Percentiles rank a stretch among this genome's conserved stretches.
phyloP scores from a whole-genome alignment of 2,329 filamentous ascomycete genomes.

The Calonectria pteridis region DNA sequence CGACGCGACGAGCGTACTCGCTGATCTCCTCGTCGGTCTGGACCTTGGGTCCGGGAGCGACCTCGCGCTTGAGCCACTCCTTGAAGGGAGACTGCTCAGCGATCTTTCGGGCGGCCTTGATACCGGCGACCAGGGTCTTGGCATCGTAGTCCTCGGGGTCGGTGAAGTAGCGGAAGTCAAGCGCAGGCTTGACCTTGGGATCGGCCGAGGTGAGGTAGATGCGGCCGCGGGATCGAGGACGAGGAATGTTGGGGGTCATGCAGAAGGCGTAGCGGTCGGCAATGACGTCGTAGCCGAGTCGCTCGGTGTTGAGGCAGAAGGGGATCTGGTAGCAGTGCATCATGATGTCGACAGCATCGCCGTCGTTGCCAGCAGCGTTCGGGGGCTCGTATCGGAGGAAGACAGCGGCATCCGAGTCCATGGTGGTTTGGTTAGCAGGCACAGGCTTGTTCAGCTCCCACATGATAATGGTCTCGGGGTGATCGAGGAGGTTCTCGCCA shows the following conservation, averaged over 20 bases:
- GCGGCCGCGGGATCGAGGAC: constrained; percentile 81
- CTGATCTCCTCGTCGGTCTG: constrained; percentile 84
- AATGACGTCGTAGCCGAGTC: constrained; percentile 76
- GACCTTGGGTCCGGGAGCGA: constrained; percentile 80
- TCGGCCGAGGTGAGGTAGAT: constrained; percentile 83
- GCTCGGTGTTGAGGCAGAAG: constrained; percentile 86
- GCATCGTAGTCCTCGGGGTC: constrained; percentile 89
- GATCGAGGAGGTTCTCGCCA: constrained; percentile 72
- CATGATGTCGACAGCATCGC: constrained; percentile 87
- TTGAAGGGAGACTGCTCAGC: constrained; percentile 83
- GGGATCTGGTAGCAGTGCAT: constrained; percentile 98
- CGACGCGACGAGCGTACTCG: constrained; percentile 83
- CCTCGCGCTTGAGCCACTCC: constrained; percentile 85
- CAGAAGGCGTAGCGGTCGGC: constrained; percentile 86
- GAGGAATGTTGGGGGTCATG: constrained; percentile 93
- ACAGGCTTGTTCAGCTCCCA: constrained; percentile 85
- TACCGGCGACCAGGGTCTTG: constrained; percentile 81
- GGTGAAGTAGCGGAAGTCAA: constrained; percentile 92
- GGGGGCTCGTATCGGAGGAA: constrained; percentile 84
- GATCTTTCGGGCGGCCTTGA: constrained; percentile 82
- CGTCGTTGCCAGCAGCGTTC: constrained; percentile 76
- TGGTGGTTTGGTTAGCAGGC: constrained; percentile 84
- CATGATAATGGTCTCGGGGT: constrained; percentile 71
- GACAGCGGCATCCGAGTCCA: constrained; percentile 91
- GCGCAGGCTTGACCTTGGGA: constrained; percentile 81